Base-by-base conservation (phyloP, 83 land plant species). In the Picea mariana region DNA sequence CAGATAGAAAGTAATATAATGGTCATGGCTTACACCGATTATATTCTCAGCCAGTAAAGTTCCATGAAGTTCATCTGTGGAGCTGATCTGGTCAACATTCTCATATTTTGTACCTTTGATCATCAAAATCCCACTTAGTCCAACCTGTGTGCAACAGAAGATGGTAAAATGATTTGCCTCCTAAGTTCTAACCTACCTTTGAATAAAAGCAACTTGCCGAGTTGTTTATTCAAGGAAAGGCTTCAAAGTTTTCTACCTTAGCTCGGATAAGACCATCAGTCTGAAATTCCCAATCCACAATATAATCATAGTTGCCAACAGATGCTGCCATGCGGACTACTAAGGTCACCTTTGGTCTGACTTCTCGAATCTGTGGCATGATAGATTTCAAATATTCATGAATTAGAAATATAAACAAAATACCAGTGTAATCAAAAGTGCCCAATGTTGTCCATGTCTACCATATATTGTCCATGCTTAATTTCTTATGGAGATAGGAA, bases 211-310 rank as follows among this genome's bases (percentile, higher is more conserved):
- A 44, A 44, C 49, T 44, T 44, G 49, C 7, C 49, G 7, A 44
- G 1, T 16, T 34, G 26, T 55, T 62, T 80, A 44, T 9, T 63
- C 17, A 2, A 7, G 1, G n/a, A 38, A 52, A 81, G 61, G 4
- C 1, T 13, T 66, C 21, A 20, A 26, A 23, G 13, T 67, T 55
- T 11, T n/a, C 40, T 23, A 95, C 96, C 94, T 92, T 93, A 38
- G 90, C 81, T 31, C 86, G 79, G 44, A 96, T 89, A 6, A 93
- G 87, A 0, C 98, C 96, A 72, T 95, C 98, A 0, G 90, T 90
- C 73, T 96, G 96, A 62, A 96, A 93, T 78, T 93, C 93, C 98
- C 98, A 96, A 82, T 96, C 95, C 20, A 93, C 83, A 24, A 96
- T 91, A 82, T 92, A 96, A 73, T 96, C 98, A 55, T 96, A 96